These are phyloP conservation scores for Mycena olivaceomarginata DNA, from an alignment of 768 basidiomycete genomes.

Conservation along the genomic window DNA sequence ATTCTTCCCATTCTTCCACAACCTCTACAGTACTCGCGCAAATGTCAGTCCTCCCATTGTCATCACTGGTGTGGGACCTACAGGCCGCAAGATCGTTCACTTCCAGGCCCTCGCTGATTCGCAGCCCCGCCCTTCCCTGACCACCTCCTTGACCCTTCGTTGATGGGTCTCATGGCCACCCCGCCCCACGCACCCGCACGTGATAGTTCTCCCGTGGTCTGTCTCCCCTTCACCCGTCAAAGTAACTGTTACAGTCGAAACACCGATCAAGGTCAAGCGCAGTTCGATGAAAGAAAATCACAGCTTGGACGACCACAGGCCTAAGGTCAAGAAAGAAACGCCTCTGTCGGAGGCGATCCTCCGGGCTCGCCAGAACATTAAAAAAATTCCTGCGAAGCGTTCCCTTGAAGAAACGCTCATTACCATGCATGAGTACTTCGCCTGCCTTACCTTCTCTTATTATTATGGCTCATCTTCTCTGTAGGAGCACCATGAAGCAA, in stretches of 20 bases:
- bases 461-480: background rate
- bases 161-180: background rate
- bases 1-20: conserved; percentile 40
- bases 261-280: too few species aligned
- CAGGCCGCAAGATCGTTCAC: conserved; percentile 38
- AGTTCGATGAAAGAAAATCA: background rate
- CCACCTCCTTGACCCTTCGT: conserved; percentile 4
- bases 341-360: background rate
- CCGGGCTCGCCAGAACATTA: conserved; percentile 2
- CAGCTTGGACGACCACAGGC: background rate
- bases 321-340: background rate
- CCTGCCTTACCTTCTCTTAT: background rate
- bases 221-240: background rate
- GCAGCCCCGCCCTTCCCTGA: conserved; percentile 5
- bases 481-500: conserved; percentile 7
- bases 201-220: background rate
- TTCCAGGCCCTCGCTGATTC: conserved; percentile 16
- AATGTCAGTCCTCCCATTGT: conserved; percentile 46
- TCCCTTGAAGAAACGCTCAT: conserved; percentile 9
- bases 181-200: background rate
- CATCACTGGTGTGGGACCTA: conserved; percentile 48
- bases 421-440: conserved; percentile 2
- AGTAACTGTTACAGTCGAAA: too few species aligned
- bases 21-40: conserved; percentile 29
- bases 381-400: conserved; percentile 15